Percentiles rank a stretch among this genome's conserved stretches.
phyloP scores from a whole-genome alignment of 176 grass and related monocot species.

The Musa beccarii region DNA sequence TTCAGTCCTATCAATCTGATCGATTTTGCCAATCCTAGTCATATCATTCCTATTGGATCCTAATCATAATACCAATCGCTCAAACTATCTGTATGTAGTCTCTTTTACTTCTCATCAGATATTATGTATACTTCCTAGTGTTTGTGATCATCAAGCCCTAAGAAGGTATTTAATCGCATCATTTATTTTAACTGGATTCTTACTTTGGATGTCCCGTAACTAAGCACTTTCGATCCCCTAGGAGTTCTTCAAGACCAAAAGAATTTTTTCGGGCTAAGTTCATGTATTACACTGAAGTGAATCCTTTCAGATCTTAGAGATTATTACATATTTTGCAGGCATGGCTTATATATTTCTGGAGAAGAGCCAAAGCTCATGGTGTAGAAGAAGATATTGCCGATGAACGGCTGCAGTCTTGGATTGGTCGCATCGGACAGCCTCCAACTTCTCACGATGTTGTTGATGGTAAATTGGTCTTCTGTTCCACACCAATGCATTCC shows the following conservation, averaged over 20 bases:
- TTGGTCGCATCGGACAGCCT: slow-evolving; percentile 48
- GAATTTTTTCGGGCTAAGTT: neutral
- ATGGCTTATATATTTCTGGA: slow-evolving; percentile 25
- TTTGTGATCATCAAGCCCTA: neutral
- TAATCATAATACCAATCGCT: too few species aligned
- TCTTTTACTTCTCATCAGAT: too few species aligned
- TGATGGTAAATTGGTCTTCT: slow-evolving; percentile 54
- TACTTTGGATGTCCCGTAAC: neutral
- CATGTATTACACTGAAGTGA: slow-evolving; percentile 36
- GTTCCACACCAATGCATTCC: neutral
- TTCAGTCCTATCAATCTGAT: too few species aligned
- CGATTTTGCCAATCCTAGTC: too few species aligned
- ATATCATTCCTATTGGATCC: too few species aligned
- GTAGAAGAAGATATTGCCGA: slow-evolving; percentile 97
- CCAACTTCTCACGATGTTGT: slow-evolving; percentile 92
- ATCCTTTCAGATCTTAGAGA: neutral
- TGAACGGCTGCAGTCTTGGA: slow-evolving; percentile 92
- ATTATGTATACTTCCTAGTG: neutral
- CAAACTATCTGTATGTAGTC: too few species aligned
- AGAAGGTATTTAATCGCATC: neutral
- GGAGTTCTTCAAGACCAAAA: neutral
- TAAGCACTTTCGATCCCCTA: neutral
- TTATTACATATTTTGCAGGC: neutral
- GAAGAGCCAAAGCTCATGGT: slow-evolving; percentile 71
- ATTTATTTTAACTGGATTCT: neutral